Evolutionary conservation across 148 eudicot genomes (phyloP).

Genomic region (Chenopodium album): DNA sequence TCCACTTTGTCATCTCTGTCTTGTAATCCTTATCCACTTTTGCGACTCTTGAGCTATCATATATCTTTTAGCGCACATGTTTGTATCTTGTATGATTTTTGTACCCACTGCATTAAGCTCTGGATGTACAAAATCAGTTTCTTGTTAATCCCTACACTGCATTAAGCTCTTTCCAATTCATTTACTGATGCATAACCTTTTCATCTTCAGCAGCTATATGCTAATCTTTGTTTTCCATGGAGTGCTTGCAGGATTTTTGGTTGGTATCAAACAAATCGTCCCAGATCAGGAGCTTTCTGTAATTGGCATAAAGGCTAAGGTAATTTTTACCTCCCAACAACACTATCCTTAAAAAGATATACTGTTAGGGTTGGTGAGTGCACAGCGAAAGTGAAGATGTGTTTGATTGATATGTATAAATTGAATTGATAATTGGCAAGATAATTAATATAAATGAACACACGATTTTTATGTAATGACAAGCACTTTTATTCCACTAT

Average conservation of each 20-base stretch:
- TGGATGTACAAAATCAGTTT: not conserved
- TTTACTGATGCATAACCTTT: conserved; percentile 12
- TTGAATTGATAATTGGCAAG: too few species aligned
- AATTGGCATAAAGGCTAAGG: conserved; percentile 72
- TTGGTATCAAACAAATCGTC: conserved; percentile 89
- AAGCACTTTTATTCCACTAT: too few species aligned
- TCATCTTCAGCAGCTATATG: conserved; percentile 57
- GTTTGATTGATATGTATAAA: too few species aligned
- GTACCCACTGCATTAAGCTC: not conserved
- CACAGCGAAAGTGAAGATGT: too few species aligned
- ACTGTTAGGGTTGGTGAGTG: too few species aligned
- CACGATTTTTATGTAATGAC: too few species aligned
- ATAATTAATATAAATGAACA: too few species aligned
- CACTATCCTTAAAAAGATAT: not conserved
- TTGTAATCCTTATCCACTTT: not conserved
- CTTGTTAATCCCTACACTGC: not conserved
- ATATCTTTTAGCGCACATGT: not conserved
- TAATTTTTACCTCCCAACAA: conserved; percentile 7
- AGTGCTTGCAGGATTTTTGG: conserved; percentile 80
- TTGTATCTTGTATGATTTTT: not conserved
- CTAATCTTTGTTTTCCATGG: conserved; percentile 95
- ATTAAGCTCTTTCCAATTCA: too few species aligned
- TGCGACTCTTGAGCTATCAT: not conserved
- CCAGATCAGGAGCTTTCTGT: conserved; percentile 88
- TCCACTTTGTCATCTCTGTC: not conserved